Conservation (phyloP, 2,329 filamentous ascomycete genomes). For the Juglanconis juglandina region DNA sequence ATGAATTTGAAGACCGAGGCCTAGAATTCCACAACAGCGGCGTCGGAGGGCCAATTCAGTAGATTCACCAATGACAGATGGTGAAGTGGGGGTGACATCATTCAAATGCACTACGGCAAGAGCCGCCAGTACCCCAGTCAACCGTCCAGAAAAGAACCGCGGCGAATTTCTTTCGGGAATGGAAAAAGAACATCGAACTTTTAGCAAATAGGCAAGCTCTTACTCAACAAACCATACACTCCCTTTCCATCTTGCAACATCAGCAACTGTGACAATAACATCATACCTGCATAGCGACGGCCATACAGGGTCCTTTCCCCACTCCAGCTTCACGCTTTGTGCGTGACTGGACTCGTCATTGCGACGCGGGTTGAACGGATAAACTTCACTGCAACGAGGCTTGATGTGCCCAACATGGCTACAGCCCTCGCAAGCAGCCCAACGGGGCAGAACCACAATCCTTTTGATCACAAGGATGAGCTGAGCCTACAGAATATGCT, state of each 20-base stretch:
- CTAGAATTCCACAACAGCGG: neutral
- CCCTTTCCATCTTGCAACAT: neutral
- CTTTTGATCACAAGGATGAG: constrained; percentile 32
- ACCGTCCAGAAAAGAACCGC: constrained; percentile 7
- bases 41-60: neutral
- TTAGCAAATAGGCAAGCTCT: neutral
- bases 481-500: constrained; percentile 30
- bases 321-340: constrained; percentile 14
- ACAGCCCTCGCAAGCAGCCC: constrained; percentile 19
- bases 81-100: constrained; percentile 18
- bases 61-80: neutral
- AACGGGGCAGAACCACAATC: constrained; percentile 36
- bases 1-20: neutral
- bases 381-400: neutral
- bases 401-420: constrained; percentile 11
- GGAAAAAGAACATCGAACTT: neutral
- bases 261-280: neutral
- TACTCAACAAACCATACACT: neutral
- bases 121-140: neutral
- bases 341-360: constrained; percentile 15
- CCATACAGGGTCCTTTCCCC: neutral
- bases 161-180: constrained; percentile 6
- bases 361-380: neutral
- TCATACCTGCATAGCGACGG: neutral
- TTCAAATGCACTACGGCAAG: neutral